Base-by-base conservation (phyloP, 2,329 filamentous ascomycete genomes). In the Pseudogymnoascus sp. region DNA sequence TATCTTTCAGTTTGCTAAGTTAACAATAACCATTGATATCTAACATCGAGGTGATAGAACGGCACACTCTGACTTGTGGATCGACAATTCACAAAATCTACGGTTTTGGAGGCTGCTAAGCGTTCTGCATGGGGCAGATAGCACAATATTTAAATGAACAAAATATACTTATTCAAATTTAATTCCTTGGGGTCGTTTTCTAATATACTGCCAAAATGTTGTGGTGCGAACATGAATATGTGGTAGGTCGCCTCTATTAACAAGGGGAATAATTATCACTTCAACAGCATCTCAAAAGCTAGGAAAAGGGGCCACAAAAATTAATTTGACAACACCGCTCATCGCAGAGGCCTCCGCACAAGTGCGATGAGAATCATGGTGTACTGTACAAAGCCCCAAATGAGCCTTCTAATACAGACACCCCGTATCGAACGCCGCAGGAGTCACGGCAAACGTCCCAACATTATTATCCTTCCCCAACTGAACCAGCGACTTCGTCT, bases 381-480 rank as follows among this genome's bases (percentile, higher is more conserved):
- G 12, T 50, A 50, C 23, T 50, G 14, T 53, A 28, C 46, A 25
- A n/a, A 50, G 2, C 44, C 44, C 11, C 5, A 25, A 50, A n/a
- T 12, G 23, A 28, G 6, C 12, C 21, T 3, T 25, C 44, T 50
- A 50, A 50, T 50, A 25, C 12, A 2, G 3, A 31, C 46, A 53
- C 12, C 14, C 14, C 23, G 16, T 53, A n/a, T 53, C 46, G 14
- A 28, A 53, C 4, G 14, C 25, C n/a, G 23, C 25, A 3, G 23
- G 46, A 31, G 14, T 28, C 46, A 53, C 46, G 4, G 46, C 23
- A 31, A 53, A 53, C 37, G 69, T 63, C 4, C 72, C 73, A 0
- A 69, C 70, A 18, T 67, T 63, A 59, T 73, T 73, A 5, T 69
- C 60, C 60, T 71, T 71, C 3, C 64, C 70, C 16, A 74, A 61